Evolutionary conservation across 805 yeast species (phyloP).

Genomic region (Starmerella potacharoeniae): DNA sequence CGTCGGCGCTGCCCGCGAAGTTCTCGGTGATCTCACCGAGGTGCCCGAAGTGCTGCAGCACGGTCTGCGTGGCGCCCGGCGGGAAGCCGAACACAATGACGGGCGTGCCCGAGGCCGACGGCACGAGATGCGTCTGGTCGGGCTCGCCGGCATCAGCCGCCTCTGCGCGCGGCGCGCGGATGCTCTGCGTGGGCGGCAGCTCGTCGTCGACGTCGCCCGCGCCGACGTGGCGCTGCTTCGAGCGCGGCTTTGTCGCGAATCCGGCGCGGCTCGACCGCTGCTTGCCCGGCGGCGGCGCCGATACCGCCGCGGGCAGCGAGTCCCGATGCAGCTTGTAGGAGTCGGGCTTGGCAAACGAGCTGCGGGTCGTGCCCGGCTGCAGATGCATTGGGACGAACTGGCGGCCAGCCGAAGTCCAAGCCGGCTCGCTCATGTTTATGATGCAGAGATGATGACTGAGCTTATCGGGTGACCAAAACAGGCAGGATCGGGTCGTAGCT

Average conservation of each 20-base stretch:
- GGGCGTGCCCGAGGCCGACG: conserved; percentile 30
- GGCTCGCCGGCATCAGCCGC: not conserved
- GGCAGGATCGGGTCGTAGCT: not conserved
- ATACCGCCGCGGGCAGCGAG: not conserved
- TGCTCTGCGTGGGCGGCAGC: conserved; percentile 19
- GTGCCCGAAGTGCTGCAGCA: conserved; percentile 62
- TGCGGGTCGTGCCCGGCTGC: conserved; percentile 18
- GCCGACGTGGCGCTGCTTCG: conserved; percentile 7
- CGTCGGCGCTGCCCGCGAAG: conserved; percentile 32
- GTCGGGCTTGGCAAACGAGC: conserved; percentile 22
- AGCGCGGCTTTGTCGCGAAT: conserved; percentile 14
- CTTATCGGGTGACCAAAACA: not conserved
- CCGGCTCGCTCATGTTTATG: conserved; percentile 13
- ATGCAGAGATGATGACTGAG: not conserved
- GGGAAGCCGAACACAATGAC: conserved; percentile 85
- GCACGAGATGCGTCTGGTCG: not conserved
- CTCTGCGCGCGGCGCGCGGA: conserved; percentile 8
- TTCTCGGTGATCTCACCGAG: conserved; percentile 75
- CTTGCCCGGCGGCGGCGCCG: not conserved
- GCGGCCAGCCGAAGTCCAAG: conserved; percentile 19
- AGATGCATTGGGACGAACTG: conserved; percentile 21
- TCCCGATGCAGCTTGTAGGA: not conserved
- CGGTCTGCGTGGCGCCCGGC: conserved; percentile 53
- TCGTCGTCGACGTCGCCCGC: conserved; percentile 10
- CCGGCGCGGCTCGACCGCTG: conserved; percentile 7